These are phyloP conservation scores for Ramichloridium luteum DNA, from an alignment of 2,329 filamentous ascomycete genomes.

Conservation along the genomic window DNA sequence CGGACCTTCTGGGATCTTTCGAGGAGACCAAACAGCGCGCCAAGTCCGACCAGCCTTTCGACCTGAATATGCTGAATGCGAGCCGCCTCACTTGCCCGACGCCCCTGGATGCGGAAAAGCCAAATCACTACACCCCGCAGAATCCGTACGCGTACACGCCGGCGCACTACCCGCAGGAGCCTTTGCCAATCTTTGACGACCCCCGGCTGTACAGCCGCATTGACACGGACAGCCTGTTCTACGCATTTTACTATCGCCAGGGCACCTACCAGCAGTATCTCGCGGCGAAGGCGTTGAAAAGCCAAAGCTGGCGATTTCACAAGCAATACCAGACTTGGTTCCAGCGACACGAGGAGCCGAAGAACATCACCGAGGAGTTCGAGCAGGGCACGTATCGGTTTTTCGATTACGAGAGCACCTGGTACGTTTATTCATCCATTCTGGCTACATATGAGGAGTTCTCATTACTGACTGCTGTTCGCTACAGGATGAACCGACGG, in stretches of 20 bases:
- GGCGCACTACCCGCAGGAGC: conserved; percentile 81
- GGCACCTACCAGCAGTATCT: conserved; percentile 91
- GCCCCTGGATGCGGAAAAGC: conserved; percentile 65
- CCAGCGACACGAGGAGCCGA: conserved; percentile 94
- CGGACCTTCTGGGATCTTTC: conserved; percentile 83
- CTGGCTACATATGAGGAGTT: conserved; percentile 6
- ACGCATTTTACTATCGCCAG: conserved; percentile 98
- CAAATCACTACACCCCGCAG: conserved; percentile 73
- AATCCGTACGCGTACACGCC: conserved; percentile 62
- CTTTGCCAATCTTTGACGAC: conserved; percentile 84
- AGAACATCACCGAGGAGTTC: conserved; percentile 96
- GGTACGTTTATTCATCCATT: conserved; percentile 46
- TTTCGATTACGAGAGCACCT: conserved; percentile 98
- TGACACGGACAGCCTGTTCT: conserved; percentile 93
- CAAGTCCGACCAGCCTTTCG: conserved; percentile 47
- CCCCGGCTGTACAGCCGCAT: conserved; percentile 76
- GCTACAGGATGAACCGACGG: conserved; percentile 83
- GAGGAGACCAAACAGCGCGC: conserved; percentile 67
- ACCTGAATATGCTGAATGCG: conserved; percentile 59
- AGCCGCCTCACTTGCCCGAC: conserved; percentile 67
- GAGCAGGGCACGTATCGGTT: conserved; percentile 98
- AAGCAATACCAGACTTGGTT: conserved; percentile 99
- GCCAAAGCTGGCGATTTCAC: conserved; percentile 97
- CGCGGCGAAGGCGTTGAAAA: conserved; percentile 91
- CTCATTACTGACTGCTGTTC: conserved; percentile 4